Evolutionary conservation across 257 asterid species (phyloP).

Genomic region (Fraxinus americana): DNA sequence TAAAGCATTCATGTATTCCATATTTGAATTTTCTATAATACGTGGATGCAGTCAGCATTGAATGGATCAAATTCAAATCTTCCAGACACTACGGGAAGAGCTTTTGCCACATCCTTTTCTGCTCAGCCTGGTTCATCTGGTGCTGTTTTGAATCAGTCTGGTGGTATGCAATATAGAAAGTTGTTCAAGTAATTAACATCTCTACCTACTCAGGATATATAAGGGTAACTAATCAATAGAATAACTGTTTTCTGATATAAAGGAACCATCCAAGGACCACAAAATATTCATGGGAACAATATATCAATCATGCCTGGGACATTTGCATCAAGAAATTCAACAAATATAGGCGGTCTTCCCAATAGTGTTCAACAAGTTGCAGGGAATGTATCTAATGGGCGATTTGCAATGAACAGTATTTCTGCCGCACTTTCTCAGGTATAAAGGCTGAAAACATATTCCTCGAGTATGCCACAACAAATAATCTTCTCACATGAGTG

Average conservation of each 20-base stretch:
- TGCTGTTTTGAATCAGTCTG: constrained; percentile 70
- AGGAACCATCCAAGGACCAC: constrained; percentile 77
- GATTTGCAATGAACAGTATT: constrained; percentile 64
- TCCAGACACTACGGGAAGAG: constrained; percentile 66
- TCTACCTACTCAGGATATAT: constrained; percentile 5
- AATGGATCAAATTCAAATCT: constrained; percentile 77
- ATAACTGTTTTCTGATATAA: constrained; percentile 10
- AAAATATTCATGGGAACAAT: constrained; percentile 70
- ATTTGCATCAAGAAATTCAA: constrained; percentile 70
- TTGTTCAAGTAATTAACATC: constrained; percentile 27
- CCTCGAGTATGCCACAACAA: constrained; percentile 5
- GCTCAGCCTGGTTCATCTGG: constrained; percentile 74
- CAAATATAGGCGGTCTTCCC: constrained; percentile 61
- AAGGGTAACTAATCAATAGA: background rate
- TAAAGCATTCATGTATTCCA: constrained; percentile 1
- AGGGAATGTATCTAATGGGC: constrained; percentile 69
- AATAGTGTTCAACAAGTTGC: constrained; percentile 74
- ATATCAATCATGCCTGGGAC: constrained; percentile 68
- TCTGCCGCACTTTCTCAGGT: constrained; percentile 84
- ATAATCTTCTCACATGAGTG: constrained; percentile 6
- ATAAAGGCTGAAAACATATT: constrained; percentile 9
- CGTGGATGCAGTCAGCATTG: constrained; percentile 59
- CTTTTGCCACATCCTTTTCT: constrained; percentile 61
- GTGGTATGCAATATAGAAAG: constrained; percentile 34
- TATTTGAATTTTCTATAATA: constrained; percentile 24